These are phyloP conservation scores for Pseudocercospora crystallina DNA, from an alignment of 2,329 filamentous ascomycete genomes.

Conservation along the genomic window DNA sequence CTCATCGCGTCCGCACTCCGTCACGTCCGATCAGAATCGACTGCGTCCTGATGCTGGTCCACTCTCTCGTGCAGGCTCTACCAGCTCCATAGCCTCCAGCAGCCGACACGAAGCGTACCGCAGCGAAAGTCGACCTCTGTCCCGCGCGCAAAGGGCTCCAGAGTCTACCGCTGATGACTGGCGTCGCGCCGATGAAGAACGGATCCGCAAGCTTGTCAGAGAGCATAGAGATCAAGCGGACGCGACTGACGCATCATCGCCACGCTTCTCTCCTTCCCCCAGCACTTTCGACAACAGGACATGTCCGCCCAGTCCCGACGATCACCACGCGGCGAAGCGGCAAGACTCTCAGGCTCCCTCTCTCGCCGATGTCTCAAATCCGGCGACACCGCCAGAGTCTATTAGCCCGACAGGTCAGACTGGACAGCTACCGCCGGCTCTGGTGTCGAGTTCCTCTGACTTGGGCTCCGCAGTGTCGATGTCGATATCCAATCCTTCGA, in stretches of 20 bases:
- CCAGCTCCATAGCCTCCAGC: slow-evolving; percentile 29
- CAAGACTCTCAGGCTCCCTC: slow-evolving; percentile 25
- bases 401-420: slow-evolving; percentile 40
- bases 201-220: slow-evolving; percentile 33
- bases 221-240: slow-evolving; percentile 36
- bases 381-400: slow-evolving; percentile 35
- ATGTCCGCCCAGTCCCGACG: slow-evolving; percentile 52
- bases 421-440: slow-evolving; percentile 28
- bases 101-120: slow-evolving; percentile 16
- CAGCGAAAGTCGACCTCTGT: slow-evolving; percentile 10
- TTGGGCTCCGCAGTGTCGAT: slow-evolving; percentile 50
- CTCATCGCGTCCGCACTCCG: slow-evolving; percentile 22
- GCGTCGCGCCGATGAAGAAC: slow-evolving; percentile 36
- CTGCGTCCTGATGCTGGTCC: slow-evolving; percentile 21
- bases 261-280: slow-evolving; percentile 10
- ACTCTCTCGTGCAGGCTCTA: slow-evolving; percentile 30
- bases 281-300: slow-evolving; percentile 35
- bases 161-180: slow-evolving; percentile 35
- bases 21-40: slow-evolving; percentile 24
- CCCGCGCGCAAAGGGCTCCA: slow-evolving; percentile 21
- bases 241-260: slow-evolving; percentile 22
- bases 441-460: slow-evolving; percentile 50
- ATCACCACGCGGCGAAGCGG: slow-evolving; percentile 30
- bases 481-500: slow-evolving; percentile 52
- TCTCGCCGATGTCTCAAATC: slow-evolving; percentile 23